Base-by-base conservation (phyloP, 768 basidiomycete genomes). In the Lactarius vividus region DNA sequence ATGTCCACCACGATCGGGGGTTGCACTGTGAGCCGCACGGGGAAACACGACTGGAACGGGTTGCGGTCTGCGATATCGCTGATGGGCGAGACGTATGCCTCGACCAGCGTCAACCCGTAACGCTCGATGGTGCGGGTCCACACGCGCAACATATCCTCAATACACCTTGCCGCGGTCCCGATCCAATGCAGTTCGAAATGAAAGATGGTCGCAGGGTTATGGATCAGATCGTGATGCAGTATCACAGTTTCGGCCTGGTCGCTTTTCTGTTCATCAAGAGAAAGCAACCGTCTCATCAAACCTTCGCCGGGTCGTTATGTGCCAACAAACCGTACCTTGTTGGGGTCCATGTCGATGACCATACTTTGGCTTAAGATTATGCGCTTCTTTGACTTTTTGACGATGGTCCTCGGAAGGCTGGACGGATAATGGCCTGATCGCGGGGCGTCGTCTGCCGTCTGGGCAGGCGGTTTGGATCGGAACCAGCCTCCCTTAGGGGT, bases 161-260 rank as follows among this genome's bases (percentile, higher is more conserved):
- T 91, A 68, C 88, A 89, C 26, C 92, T 85, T 28, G 95, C 94
- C 1, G 94, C 95, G 2, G 95, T 91, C 2, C 94, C 95, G 46
- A 98, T 89, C 96, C 97, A 99, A 67, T 96, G 92, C 33, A 99
- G 81, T 76, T 99, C 96, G 71, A 98, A 95, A 75, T 98, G 96
- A 78, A 97, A 97, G 65, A 91, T 92, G 33, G 90, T 96, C n/a
- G 82, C 85, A 0, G 94, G 91, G 72, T 98, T 98, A 75, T 98
- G 96, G 60, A 96, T 91, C 63, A 97, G 85, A 76, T 98, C 97
- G 75, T 96, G 88, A 74, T 98, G 96, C 29, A 98, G 80, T 35
- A 96, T 83, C 20, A 92, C 91, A 3, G 88, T 84, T 76, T 97
- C 95, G 0, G 94, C 91, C 71, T 93, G 89, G 74, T 92, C 89